Base-by-base conservation (phyloP, 1,139 yeast species). In the Magnusiomyces fungicola region DNA sequence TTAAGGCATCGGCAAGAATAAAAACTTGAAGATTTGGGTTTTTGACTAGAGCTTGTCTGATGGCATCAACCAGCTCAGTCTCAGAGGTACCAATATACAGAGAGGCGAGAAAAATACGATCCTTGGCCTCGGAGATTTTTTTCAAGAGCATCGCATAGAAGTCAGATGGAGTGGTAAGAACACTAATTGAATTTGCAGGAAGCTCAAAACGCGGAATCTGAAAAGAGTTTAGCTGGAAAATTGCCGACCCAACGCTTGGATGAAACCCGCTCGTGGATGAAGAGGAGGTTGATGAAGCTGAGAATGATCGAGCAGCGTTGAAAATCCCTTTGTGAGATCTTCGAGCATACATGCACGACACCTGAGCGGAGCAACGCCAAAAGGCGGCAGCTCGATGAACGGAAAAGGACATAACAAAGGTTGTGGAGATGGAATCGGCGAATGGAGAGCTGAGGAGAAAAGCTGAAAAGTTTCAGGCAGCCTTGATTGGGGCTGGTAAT, bases 71-170 rank as follows among this genome's bases (percentile, higher is more conserved):
- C 36, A 92, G 73, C 55, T 90, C 97, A 46, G 76, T 70, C 64
- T 92, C 96, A 2, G 80, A 65, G 58, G 82, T 84, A 2, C 99
- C 99, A 48, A 92, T 74, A 62, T 94, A 94, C 45, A 92, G 72
- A 2, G 96, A 83, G 5, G 96, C 85, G 46, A 92, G 72, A 61
- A 88, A 92, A 16, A 92, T 74, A 43, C 95, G 73, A 5, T 67
- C 55, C 51, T 82, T 53, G 1, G 75, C 75, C 1, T 89, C 80
- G 1, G 60, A 48, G 7, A 69, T 71, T 43, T 66, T 63, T 12
- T 54, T 50, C 49, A 65, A 54, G 50, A 92, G 69, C 2, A 77
- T 69, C 3, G 70, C 59, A 64, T 92, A 90, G 63, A 94, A 94
- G 27, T 75, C 79, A 0, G 63, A 67, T 0, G 98, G 98, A 43